A percentile compares a stretch with the other conserved stretches of the same genome.
Conservation (phyloP, 2,329 filamentous ascomycete genomes). For the Talaromyces sp. region DNA sequence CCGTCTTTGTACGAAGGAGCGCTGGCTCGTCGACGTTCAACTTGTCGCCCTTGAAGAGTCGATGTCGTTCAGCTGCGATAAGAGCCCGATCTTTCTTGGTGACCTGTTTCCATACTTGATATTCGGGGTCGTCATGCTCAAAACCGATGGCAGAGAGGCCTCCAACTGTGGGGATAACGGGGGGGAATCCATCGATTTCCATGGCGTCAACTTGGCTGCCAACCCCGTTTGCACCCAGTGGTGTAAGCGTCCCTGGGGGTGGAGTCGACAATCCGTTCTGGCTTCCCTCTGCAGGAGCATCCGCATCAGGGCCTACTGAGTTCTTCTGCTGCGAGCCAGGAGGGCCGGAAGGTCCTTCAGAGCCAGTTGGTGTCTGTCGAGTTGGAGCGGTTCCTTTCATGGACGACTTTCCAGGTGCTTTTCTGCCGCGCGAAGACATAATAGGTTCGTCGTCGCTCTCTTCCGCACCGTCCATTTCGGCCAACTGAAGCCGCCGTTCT, state of each 20-base stretch:
- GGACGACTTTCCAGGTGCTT: conserved; percentile 74
- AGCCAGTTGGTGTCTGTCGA: conserved; percentile 68
- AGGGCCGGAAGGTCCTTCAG: conserved; percentile 67
- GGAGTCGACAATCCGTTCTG: conserved; percentile 82
- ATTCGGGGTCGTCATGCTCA: conserved; percentile 82
- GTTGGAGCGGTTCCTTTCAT: conserved; percentile 60
- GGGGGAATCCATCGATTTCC: conserved; percentile 72
- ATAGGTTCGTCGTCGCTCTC: conserved; percentile 97
- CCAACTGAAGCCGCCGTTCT: conserved; percentile 70
- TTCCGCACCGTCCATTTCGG: conserved; percentile 77
- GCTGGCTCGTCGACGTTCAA: conserved; percentile 86
- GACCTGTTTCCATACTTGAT: conserved; percentile 97
- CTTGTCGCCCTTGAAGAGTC: conserved; percentile 78
- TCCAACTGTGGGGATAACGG: conserved; percentile 63
- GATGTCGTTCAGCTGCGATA: conserved; percentile 77
- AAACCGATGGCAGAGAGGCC: conserved; percentile 66
- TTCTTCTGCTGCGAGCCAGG: conserved; percentile 46
- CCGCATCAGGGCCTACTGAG: conserved; percentile 63
- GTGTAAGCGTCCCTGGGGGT: conserved; percentile 71
- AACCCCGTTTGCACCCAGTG: conserved; percentile 64
- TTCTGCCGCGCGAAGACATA: conserved; percentile 92
- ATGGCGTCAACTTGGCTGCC: conserved; percentile 77
- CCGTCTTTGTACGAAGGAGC: conserved; percentile 74
- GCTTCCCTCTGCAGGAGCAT: conserved; percentile 67
- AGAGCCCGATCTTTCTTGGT: conserved; percentile 92